These are phyloP conservation scores for Alternaria hordeiaustralica DNA, from an alignment of 2,329 filamentous ascomycete genomes.

Conservation along the genomic window DNA sequence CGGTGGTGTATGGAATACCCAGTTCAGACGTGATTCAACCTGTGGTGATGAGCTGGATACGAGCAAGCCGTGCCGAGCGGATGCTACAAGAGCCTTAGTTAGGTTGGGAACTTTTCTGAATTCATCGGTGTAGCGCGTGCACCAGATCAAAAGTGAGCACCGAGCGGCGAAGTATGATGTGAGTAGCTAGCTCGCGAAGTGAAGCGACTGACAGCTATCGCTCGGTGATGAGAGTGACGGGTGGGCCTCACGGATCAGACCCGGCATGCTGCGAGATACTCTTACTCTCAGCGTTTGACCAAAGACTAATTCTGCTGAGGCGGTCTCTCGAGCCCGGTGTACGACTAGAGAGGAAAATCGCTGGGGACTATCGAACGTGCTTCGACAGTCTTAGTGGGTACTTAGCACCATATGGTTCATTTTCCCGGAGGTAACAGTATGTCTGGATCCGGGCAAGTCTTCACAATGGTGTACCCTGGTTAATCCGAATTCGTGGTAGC, in stretches of 20 bases:
- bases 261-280: neutral
- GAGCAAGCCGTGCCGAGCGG: neutral
- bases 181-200: conserved; percentile 5
- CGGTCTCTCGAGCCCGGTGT: neutral
- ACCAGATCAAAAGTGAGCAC: neutral
- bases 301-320: neutral
- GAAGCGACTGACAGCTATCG: neutral
- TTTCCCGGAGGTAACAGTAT: neutral
- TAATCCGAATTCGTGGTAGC: neutral
- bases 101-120: neutral
- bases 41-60: neutral
- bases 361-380: neutral
- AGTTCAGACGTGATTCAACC: neutral
- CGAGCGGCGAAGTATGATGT: conserved; percentile 6
- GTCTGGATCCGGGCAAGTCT: neutral
- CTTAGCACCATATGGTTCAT: neutral
- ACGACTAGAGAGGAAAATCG: neutral
- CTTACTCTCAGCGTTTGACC: neutral
- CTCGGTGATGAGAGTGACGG: neutral
- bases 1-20: neutral
- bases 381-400: neutral
- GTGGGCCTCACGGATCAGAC: neutral
- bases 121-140: neutral
- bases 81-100: neutral
- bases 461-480: neutral